Evolutionary conservation across 2,329 filamentous ascomycete species (phyloP), one percentile per base, ranked within the genome.

Genomic region (Colletotrichum spinosum): DNA sequence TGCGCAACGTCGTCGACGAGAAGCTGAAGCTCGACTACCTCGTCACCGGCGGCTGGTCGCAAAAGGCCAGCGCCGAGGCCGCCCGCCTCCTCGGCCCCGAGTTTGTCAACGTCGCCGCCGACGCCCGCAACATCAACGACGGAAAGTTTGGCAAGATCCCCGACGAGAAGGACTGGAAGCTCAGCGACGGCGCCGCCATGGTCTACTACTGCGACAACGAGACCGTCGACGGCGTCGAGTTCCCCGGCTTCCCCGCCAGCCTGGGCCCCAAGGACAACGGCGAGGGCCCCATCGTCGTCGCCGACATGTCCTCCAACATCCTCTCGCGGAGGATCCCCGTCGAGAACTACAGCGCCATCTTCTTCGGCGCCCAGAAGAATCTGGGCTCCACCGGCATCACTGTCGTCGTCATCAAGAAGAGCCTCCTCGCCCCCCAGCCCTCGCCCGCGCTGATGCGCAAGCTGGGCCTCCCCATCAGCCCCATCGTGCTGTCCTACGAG

Each of bases 321-420:
- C 88, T 98, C 55, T 93, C 92, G 51, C 84, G 93, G 48, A 86
- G 85, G 68, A 86, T 97, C 33, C 90, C 94, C 39, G 86, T 97
- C 52, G 84, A 83, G 70, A 94, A 96, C 74, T 97, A 91, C 79
- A 91, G 90, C 1, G 83, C 91, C 70, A 91, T 98, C 74, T 97
- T 97, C 81, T 97, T 94, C 68, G 94, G 94, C 51, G 94, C 94
- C 0, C 95, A 97, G 77, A 97, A 98, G 87, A 97, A 98, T 79
- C 85, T 97, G 10, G 95, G 94, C 35, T 88, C 87, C 3, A 90
- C 95, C 1, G 95, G 95, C 65, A 87, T 98, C 66, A 96, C 95
- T 6, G 92, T 97, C 35, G 90, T 92, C 12, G 90, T 97, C 53
- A 84, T 98, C 73, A 91, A 90, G 75, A 97, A 97, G 81, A 88